Base-by-base conservation (phyloP, 495 filamentous ascomycete genomes). In the Xylaria scruposa region DNA sequence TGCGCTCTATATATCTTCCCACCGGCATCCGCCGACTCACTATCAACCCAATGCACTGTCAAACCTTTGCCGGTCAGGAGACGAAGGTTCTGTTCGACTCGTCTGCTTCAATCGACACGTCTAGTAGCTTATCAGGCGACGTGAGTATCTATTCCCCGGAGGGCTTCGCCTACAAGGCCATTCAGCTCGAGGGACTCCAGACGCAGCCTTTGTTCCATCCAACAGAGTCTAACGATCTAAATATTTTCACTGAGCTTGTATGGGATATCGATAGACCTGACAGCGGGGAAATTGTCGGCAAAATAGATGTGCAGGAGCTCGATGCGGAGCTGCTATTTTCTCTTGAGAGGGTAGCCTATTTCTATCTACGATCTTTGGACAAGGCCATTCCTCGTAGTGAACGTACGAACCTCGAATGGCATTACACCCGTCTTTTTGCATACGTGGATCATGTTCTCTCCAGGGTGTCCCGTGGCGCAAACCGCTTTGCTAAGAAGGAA, bases 271-370 rank as follows among this genome's bases (percentile, higher is more conserved):
- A 51, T 40, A 3, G 38, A 24, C 19, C 70, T 70, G 46, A 19
- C 19, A n/a, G 46, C 19, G 46, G n/a, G 17, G 46, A 49, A 1
- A n/a, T 49, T n/a, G 19, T 49, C 46, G 46, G 17, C 46, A 49
- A 49, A n/a, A n/a, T n/a, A 19, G 19, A 49, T 49, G 46, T 49
- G 1, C 17, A 49, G 19, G 17, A 49, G 19, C 19, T 49, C 7
- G 19, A 49, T n/a, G 17, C 3, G 17, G 46, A 49, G 6, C 46
- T 49, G 6, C 46, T 49, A 8, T 49, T 49, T n/a, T 49, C 46
- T 12, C 66, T 76, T 19, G 80, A 82, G 47, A 42, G 80, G 10
- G 60, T 78, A 5, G 67, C 78, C n/a, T 71, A 53, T 40, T 81
- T 71, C 31, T 81, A 81, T 51, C 26, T 79, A 0, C 17, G 19